These are phyloP conservation scores for Clitoria ternatea DNA, from an alignment of 306 rosid species.

Conservation along the genomic window DNA sequence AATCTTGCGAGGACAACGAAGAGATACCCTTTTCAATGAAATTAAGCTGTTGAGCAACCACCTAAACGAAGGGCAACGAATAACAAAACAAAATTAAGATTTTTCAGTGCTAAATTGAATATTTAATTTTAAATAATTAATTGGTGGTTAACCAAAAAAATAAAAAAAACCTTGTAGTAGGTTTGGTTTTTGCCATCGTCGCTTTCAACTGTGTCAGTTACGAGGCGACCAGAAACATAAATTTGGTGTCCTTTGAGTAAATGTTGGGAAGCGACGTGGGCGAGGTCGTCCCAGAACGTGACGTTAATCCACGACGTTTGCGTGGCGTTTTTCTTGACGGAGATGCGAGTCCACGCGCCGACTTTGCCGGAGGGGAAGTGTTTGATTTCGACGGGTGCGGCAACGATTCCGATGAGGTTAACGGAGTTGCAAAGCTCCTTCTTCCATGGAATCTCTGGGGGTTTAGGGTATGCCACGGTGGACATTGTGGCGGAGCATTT, in stretches of 20 bases:
- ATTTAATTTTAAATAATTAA: not conserved
- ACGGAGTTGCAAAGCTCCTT: constrained; percentile 81
- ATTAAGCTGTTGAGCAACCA: constrained; percentile 78
- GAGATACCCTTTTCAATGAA: constrained; percentile 57
- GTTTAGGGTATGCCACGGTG: constrained; percentile 46
- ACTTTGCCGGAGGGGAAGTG: constrained; percentile 74
- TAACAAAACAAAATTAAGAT: not conserved
- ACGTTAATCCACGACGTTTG: constrained; percentile 64
- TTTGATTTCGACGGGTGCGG: constrained; percentile 65
- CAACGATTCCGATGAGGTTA: constrained; percentile 73
- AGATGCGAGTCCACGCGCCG: constrained; percentile 78
- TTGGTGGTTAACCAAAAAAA: not conserved
- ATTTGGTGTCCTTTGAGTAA: constrained; percentile 73
- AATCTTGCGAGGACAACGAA: constrained; percentile 33
- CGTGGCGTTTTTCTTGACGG: constrained; percentile 69
- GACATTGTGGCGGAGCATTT: constrained; percentile 4
- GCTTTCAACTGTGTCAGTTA: constrained; percentile 63
- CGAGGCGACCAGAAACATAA: constrained; percentile 73
- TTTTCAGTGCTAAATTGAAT: no score
- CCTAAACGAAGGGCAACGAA: constrained; percentile 37
- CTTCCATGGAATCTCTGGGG: constrained; percentile 78
- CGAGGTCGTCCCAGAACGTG: constrained; percentile 92
- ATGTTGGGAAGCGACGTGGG: constrained; percentile 72
- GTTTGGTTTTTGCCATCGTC: constrained; percentile 74
- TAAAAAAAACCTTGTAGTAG: constrained; percentile 68